Conservation (phyloP, 768 basidiomycete species). For the Dioszegia crocea region DNA sequence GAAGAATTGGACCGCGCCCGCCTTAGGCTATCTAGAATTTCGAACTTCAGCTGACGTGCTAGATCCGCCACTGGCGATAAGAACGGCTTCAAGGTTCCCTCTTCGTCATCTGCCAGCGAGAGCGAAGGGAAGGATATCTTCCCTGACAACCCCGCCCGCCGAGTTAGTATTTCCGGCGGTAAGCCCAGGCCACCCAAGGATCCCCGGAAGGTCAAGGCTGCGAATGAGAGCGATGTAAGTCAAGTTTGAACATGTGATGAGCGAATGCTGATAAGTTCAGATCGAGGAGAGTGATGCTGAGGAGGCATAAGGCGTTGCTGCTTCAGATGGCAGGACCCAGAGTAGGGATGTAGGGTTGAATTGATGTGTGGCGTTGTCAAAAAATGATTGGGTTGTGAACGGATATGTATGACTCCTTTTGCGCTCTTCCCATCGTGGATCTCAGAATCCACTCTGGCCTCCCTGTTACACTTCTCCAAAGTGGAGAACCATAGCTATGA, state of each 20-base stretch:
- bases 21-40: not conserved
- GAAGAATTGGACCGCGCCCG: no score
- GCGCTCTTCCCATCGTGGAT: no score
- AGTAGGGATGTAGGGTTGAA: not conserved
- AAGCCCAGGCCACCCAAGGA: slow-evolving; percentile 12
- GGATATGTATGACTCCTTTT: no score
- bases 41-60: slow-evolving; percentile 1
- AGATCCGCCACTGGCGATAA: slow-evolving; percentile 36
- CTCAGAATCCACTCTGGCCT: no score
- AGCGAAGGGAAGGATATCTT: slow-evolving; percentile 34
- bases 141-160: slow-evolving; percentile 45
- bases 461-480: no score
- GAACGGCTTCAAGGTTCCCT: slow-evolving; percentile 22
- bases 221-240: slow-evolving; percentile 48
- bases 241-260: not conserved
- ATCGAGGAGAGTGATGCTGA: slow-evolving; percentile 46
- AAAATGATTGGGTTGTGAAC: not conserved
- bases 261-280: slow-evolving; percentile 9
- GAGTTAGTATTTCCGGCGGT: slow-evolving; percentile 21
- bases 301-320: not conserved
- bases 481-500: no score
- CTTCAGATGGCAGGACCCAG: not conserved
- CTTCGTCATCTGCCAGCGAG: not conserved
- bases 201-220: slow-evolving; percentile 28
- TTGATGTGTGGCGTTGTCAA: not conserved